These are phyloP conservation scores for Phytophthora lateralis DNA, from an alignment of 352 stramenopile species.

Conservation along the genomic window DNA sequence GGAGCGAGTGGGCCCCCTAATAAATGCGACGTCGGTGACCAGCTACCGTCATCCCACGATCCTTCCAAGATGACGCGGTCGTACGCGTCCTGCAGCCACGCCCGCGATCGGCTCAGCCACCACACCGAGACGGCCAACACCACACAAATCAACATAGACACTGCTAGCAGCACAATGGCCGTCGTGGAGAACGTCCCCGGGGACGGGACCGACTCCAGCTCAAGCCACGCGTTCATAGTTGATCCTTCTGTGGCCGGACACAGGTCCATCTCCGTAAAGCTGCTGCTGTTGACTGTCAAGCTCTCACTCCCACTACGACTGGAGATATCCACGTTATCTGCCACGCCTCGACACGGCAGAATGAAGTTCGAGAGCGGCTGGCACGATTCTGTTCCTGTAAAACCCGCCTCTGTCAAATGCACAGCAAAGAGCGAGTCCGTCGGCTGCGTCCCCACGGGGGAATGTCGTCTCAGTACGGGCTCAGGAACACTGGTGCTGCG, in stretches of 20 bases:
- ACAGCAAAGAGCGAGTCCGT: slow-evolving; percentile 60
- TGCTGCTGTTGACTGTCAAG: slow-evolving; percentile 22
- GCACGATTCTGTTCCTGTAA: slow-evolving; percentile 56
- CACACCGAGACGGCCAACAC: slow-evolving; percentile 46
- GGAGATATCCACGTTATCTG: slow-evolving; percentile 23
- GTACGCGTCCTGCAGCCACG: slow-evolving; percentile 44
- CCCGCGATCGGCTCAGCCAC: slow-evolving; percentile 54
- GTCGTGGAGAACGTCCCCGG: slow-evolving; percentile 57
- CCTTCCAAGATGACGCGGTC: slow-evolving; percentile 37
- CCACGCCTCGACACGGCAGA: slow-evolving; percentile 64
- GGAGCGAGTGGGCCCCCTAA: slow-evolving; percentile 33
- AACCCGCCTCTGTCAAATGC: slow-evolving; percentile 50
- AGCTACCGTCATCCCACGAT: slow-evolving; percentile 35
- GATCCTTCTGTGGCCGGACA: slow-evolving; percentile 40
- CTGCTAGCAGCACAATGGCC: slow-evolving; percentile 51
- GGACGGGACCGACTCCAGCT: slow-evolving; percentile 38
- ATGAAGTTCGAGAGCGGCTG: slow-evolving; percentile 61
- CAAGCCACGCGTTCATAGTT: slow-evolving; percentile 68
- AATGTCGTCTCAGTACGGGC: slow-evolving; percentile 62
- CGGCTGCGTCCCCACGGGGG: slow-evolving; percentile 13
- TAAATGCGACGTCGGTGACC: slow-evolving; percentile 43
- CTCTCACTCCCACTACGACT: slow-evolving; percentile 23
- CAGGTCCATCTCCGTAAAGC: slow-evolving; percentile 46
- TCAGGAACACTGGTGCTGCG: slow-evolving; percentile 50
- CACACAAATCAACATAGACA: slow-evolving; percentile 46